Base-by-base conservation (phyloP, 2,329 filamentous ascomycete genomes). In the Neofusicoccum cordaticola region DNA sequence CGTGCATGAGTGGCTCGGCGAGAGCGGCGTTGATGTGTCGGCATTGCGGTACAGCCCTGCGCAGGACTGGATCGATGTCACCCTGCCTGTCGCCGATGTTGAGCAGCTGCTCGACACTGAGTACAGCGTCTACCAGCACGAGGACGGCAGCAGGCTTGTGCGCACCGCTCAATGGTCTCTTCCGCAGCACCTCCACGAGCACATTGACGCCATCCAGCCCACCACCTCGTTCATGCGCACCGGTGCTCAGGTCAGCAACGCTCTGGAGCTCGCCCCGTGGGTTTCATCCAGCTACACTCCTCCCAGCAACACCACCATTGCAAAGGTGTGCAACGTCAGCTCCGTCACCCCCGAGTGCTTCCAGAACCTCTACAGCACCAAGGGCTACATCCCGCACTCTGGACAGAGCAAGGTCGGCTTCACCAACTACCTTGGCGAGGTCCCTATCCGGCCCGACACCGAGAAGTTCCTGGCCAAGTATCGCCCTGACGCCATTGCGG, bases 381-480 rank as follows among this genome's bases (percentile, higher is more conserved):
- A 84, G 70, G 78, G 82, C 69, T 87, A 86, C 76, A 76, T 75
- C 37, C 74, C 81, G 11, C 74, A 80, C 17, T 71, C 78, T 15
- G 83, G 83, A 1, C 84, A 81, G 69, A 78, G 78, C 19, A 75
- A 37, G n/a, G 56, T 84, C 15, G 83, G 77, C n/a, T 85, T 86
- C 67, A 79, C 79, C 35, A 82, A 78, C 62, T 86, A 85, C 71
- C 73, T 85, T 15, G 82, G 84, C 69, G 78, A 81, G 66, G 52
- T 76, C 65, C 79, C 81, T 34, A 84, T 84, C 66, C 82, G 84
- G 12, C 77, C 79, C 0, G 86, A 90, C 66, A 81, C 89, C 2
- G 63, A 78, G 12, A 72, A 75, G 42, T 63, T 63, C 37, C 79
- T 84, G 45, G 80, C 81, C 65, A 75, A 76, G 19, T 89, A 84